Conservation (phyloP, 1,284 basidiomycete species). For the Apiotrichum domesticum region DNA sequence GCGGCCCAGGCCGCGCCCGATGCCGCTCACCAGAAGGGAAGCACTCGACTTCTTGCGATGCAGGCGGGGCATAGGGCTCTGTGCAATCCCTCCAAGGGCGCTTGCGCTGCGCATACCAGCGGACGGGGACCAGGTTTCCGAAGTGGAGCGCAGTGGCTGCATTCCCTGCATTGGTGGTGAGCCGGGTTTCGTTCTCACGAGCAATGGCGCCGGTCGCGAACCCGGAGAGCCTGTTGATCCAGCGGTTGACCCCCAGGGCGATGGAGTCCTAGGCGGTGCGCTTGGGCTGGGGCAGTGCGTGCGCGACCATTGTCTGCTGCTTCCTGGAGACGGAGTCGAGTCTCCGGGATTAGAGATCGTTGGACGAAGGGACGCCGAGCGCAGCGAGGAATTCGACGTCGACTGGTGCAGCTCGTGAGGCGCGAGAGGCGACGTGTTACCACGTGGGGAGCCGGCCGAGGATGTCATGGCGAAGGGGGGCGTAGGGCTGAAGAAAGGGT, state of each 20-base stretch:
- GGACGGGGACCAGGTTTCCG: not conserved
- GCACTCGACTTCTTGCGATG: conserved; percentile 21
- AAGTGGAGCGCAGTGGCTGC: not conserved
- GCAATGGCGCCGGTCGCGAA: not conserved
- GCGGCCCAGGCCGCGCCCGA: conserved; percentile 25
- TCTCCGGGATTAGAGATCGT: not conserved
- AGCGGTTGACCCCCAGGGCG: not conserved
- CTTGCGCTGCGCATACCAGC: not conserved
- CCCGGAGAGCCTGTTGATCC: not conserved
- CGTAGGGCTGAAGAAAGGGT: not conserved
- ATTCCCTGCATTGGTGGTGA: not conserved
- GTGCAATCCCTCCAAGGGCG: not conserved
- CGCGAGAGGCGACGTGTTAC: no score
- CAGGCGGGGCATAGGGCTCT: not conserved
- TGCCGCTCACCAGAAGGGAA: conserved; percentile 16
- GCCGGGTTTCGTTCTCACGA: not conserved
- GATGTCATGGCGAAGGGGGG: not conserved
- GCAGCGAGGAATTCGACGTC: not conserved
- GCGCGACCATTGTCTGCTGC: not conserved
- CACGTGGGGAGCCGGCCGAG: not conserved
- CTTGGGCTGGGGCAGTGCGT: conserved; percentile 1
- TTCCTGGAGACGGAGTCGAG: not conserved
- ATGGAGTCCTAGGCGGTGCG: not conserved
- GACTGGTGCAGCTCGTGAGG: not conserved
- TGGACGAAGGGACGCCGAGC: not conserved